Conservation (phyloP, 179 eudicot genomes). For the Beta macrorhiza region DNA sequence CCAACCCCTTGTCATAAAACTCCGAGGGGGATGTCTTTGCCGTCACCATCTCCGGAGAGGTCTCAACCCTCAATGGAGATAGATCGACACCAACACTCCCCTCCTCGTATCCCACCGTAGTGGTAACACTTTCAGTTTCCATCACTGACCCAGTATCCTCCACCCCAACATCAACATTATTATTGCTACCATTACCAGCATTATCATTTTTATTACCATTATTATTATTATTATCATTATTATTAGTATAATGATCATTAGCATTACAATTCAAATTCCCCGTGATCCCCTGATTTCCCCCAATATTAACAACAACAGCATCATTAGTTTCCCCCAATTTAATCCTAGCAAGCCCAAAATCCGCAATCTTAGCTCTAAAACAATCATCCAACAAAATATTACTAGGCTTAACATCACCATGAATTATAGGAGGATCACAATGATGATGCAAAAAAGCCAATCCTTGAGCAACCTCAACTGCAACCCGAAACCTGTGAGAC, state of each 20-base stretch:
- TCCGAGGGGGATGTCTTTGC: conserved; percentile 44
- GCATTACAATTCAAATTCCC: conserved; percentile 11
- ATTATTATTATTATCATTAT: conserved; percentile 21
- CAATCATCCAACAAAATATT: conserved; percentile 60
- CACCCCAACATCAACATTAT: conserved; percentile 29
- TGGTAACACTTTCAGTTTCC: conserved; percentile 75
- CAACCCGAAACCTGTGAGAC: conserved; percentile 53
- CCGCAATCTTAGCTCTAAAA: conserved; percentile 69
- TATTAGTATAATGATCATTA: conserved; percentile 26
- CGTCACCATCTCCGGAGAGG: conserved; percentile 51
- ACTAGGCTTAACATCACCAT: conserved; percentile 92
- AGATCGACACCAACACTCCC: conserved; percentile 42
- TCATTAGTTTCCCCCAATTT: conserved; percentile 38
- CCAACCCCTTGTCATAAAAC: conserved; percentile 46
- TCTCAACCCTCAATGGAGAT: conserved; percentile 57
- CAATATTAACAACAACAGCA: conserved; percentile 16
- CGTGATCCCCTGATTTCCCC: background rate
- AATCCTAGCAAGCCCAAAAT: conserved; percentile 85
- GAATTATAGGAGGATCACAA: conserved; percentile 72
- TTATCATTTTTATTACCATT: conserved; percentile 8
- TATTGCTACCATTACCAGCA: conserved; percentile 3
- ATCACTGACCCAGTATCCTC: conserved; percentile 54
- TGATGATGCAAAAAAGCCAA: conserved; percentile 63
- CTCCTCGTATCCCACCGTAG: conserved; percentile 53
- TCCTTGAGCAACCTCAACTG: conserved; percentile 61